phyloP scores from a whole-genome alignment of 352 stramenopile species.

The Thalassiosira hispida region DNA sequence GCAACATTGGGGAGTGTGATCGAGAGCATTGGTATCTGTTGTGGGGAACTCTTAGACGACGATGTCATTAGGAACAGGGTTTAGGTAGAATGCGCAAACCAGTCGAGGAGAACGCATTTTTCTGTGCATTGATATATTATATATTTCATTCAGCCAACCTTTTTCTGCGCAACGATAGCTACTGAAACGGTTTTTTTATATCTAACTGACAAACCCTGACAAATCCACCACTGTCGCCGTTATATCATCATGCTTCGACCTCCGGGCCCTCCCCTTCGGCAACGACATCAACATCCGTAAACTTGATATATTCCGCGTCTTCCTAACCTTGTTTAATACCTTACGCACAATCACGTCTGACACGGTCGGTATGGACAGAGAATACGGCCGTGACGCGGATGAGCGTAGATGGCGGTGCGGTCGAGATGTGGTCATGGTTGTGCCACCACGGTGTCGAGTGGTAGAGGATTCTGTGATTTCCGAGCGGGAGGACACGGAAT shows the following conservation, averaged over 20 bases:
- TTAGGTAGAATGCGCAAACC: too few species aligned
- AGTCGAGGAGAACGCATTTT: too few species aligned
- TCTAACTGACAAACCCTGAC: slow-evolving; percentile 54
- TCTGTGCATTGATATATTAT: too few species aligned
- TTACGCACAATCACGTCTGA: slow-evolving; percentile 79
- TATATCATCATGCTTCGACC: slow-evolving; percentile 85
- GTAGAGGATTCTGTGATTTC: slow-evolving; percentile 22
- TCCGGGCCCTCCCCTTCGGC: slow-evolving; percentile 69
- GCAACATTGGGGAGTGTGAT: too few species aligned
- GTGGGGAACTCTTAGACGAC: too few species aligned
- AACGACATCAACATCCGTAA: slow-evolving; percentile 76
- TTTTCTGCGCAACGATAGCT: too few species aligned
- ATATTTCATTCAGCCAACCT: too few species aligned
- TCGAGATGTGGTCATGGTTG: not conserved
- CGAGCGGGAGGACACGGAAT: slow-evolving; percentile 29
- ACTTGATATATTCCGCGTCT: slow-evolving; percentile 77
- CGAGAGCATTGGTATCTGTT: too few species aligned
- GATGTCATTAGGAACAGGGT: too few species aligned
- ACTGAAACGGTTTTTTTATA: not conserved
- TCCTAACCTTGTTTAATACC: slow-evolving; percentile 81
- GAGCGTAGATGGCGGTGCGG: slow-evolving; percentile 8
- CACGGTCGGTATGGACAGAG: slow-evolving; percentile 53
- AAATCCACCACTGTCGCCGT: slow-evolving; percentile 81
- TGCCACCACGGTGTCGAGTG: not conserved
- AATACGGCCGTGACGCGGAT: slow-evolving; percentile 18